phyloP scores from a whole-genome alignment of 2,329 filamentous ascomycete species.

The Emergomyces africanus region DNA sequence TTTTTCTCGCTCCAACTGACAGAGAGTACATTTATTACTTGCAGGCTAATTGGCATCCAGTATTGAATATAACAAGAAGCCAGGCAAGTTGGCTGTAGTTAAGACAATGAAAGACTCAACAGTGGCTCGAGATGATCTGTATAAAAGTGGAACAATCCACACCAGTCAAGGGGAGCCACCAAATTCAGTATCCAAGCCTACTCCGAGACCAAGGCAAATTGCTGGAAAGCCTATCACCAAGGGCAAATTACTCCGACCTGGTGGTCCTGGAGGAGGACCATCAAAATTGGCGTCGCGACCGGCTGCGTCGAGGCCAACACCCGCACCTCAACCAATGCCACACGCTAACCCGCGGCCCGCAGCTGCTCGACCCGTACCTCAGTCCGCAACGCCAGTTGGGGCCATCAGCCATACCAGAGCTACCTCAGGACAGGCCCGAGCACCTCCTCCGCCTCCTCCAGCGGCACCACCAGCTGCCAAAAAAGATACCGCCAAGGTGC shows the following conservation, averaged over 20 bases:
- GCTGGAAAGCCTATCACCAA: slow-evolving; percentile 82
- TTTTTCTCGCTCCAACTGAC: slow-evolving; percentile 10
- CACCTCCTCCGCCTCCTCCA: slow-evolving; percentile 55
- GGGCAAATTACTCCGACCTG: slow-evolving; percentile 82
- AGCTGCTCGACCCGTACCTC: slow-evolving; percentile 35
- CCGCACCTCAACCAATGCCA: slow-evolving; percentile 20
- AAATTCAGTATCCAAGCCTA: slow-evolving; percentile 69
- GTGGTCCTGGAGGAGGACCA: slow-evolving; percentile 69
- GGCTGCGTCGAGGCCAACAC: slow-evolving; percentile 24
- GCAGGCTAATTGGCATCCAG: slow-evolving; percentile 18
- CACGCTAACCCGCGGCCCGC: slow-evolving; percentile 14
- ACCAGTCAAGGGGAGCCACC: slow-evolving; percentile 73
- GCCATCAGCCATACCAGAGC: slow-evolving; percentile 41
- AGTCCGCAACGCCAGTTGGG: slow-evolving; percentile 22
- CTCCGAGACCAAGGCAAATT: slow-evolving; percentile 75
- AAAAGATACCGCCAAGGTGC: slow-evolving; percentile 73
- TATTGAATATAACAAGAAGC: slow-evolving; percentile 97
- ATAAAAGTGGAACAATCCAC: slow-evolving; percentile 89
- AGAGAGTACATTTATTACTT: slow-evolving; percentile 12
- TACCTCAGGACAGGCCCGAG: slow-evolving; percentile 42
- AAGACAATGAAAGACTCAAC: slow-evolving; percentile 84
- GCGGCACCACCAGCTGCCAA: slow-evolving; percentile 45
- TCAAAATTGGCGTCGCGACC: slow-evolving; percentile 52
- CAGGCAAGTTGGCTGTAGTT: slow-evolving; percentile 75
- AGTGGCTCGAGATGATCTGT: slow-evolving; percentile 59